These are phyloP conservation scores for Salix exigua DNA, from an alignment of 345 rosid species.

Conservation along the genomic window DNA sequence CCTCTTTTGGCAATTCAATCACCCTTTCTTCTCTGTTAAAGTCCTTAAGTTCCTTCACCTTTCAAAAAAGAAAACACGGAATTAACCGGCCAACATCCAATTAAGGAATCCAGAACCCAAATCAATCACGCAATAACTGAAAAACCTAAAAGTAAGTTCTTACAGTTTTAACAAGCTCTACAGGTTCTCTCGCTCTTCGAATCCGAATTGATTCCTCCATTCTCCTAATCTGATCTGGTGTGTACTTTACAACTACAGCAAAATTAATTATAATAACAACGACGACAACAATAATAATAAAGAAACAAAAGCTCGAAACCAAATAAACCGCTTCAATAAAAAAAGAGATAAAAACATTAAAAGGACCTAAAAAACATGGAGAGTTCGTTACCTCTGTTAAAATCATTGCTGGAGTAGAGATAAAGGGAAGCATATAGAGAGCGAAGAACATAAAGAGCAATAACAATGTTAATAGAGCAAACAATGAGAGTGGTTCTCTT, in stretches of 20 bases:
- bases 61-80: neutral
- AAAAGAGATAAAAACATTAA: neutral
- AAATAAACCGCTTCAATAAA: neutral
- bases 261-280: neutral
- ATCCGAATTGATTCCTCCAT: constrained; percentile 88
- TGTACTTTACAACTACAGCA: constrained; percentile 56
- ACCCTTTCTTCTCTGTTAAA: constrained; percentile 30
- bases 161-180: constrained; percentile 63
- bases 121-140: neutral
- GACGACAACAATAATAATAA: too few relatives aligned
- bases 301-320: too few relatives aligned
- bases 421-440: constrained; percentile 78
- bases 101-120: neutral
- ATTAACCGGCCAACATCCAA: neutral
- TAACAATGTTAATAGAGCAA: constrained; percentile 82
- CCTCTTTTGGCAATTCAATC: constrained; percentile 44
- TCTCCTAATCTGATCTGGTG: constrained; percentile 76
- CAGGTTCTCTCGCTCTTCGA: constrained; percentile 68
- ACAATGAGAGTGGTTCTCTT: constrained; percentile 72
- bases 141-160: neutral
- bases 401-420: constrained; percentile 49
- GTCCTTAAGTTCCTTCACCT: constrained; percentile 67
- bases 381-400: constrained; percentile 8
- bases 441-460: constrained; percentile 87
- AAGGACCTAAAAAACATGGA: neutral